Evolutionary conservation across 257 asterid genomes (phyloP).

Genomic region (Sherardia arvensis): DNA sequence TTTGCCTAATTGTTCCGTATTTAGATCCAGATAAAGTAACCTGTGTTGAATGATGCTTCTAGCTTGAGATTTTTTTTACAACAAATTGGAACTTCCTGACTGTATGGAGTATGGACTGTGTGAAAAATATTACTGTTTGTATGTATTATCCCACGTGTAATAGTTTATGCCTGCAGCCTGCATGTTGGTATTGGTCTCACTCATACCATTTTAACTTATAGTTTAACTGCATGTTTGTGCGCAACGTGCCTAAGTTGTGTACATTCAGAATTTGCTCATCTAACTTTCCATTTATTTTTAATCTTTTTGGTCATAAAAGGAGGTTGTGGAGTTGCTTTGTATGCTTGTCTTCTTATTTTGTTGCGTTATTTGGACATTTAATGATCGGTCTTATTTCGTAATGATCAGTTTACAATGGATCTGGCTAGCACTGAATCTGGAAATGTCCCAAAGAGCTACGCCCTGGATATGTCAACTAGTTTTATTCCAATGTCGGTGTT

Average conservation of each 20-base stretch:
- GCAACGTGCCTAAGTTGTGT: not conserved
- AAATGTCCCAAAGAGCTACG: conserved; percentile 50
- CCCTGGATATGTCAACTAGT: conserved; percentile 87
- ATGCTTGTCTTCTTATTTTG: conserved; percentile 10
- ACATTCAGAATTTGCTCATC: not conserved
- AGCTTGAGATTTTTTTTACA: not conserved
- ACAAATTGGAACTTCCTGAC: not conserved
- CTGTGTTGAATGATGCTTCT: not conserved
- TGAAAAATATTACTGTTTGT: not conserved
- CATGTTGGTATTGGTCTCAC: not conserved
- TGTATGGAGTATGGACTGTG: not conserved
- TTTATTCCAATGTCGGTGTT: conserved; percentile 76
- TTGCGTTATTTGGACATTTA: too few relatives aligned
- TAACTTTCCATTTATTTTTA: conserved; percentile 6
- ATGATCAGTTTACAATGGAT: conserved; percentile 80
- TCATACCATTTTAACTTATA: not conserved
- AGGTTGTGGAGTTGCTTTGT: conserved; percentile 6
- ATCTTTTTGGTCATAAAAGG: conserved; percentile 20
- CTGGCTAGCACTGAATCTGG: conserved; percentile 47
- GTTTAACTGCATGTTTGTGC: too few relatives aligned
- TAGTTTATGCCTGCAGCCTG: not conserved
- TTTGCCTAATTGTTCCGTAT: not conserved
- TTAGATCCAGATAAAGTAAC: not conserved
- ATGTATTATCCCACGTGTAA: not conserved
- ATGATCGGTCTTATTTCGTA: too few relatives aligned